phyloP scores from a whole-genome alignment of 2,329 filamentous ascomycete species.

The Trichoderma afroharzianum region DNA sequence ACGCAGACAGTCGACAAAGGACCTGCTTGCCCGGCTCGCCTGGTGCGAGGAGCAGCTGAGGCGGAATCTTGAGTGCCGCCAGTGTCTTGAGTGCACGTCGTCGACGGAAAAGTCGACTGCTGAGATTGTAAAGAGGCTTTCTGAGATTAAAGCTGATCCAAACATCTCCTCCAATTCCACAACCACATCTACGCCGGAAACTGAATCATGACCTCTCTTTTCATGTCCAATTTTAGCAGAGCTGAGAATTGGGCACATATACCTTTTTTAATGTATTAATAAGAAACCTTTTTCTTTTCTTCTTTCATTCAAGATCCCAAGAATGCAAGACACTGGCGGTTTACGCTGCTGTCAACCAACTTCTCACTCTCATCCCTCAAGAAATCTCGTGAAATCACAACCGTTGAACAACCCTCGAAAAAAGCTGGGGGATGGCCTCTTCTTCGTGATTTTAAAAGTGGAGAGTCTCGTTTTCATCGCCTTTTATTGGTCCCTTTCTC shows the following conservation, averaged over 20 bases:
- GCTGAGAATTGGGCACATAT: not conserved
- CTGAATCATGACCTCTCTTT: not conserved
- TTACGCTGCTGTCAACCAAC: not conserved
- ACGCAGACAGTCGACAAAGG: conserved; percentile 1
- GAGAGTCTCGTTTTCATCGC: not conserved
- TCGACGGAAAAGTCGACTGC: not conserved
- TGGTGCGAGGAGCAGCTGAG: conserved; percentile 14
- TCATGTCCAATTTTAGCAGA: not conserved
- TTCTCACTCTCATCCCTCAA: not conserved
- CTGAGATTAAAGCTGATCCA: not conserved
- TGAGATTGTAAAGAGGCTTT: not conserved
- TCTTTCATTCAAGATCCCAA: not conserved
- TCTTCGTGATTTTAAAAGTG: conserved; percentile 13
- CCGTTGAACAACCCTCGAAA: not conserved
- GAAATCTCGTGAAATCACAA: not conserved
- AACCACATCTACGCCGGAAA: not conserved
- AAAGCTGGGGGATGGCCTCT: conserved; percentile 12
- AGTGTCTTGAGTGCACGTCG: not conserved
- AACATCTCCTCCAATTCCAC: not conserved
- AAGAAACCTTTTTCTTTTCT: not conserved
- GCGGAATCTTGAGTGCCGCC: not conserved
- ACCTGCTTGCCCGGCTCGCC: not conserved
- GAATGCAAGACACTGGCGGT: not conserved
- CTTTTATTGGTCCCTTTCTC: not conserved
- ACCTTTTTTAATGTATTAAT: not conserved